These are phyloP conservation scores for Chionographis japonica DNA, from an alignment of 106 monocot species.

Conservation along the genomic window DNA sequence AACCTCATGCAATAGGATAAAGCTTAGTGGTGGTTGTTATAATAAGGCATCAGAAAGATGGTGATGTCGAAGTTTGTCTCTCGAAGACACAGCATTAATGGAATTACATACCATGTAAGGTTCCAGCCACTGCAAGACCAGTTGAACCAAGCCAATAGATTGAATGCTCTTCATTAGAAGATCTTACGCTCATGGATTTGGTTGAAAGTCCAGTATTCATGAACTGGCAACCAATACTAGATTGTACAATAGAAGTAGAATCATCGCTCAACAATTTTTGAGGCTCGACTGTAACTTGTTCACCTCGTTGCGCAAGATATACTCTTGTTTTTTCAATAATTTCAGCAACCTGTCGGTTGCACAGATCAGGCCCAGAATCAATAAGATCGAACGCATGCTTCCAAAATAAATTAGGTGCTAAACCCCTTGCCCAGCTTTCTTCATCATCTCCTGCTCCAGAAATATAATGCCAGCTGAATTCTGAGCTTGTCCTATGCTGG, in stretches of 20 bases:
- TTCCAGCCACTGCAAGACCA: constrained; percentile 60
- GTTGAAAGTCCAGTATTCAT: constrained; percentile 5
- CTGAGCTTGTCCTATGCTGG: constrained; percentile 49
- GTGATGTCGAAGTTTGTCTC: no score
- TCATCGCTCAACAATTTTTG: constrained; percentile 11
- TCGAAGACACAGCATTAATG: background rate
- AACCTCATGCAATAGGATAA: no score
- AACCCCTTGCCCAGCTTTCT: constrained; percentile 92
- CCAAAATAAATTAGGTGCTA: constrained; percentile 82
- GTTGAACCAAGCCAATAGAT: constrained; percentile 76
- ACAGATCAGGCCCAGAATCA: constrained; percentile 65
- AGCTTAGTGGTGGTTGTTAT: no score
- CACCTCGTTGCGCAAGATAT: constrained; percentile 59
- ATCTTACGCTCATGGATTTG: constrained; percentile 2
- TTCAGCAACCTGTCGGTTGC: constrained; percentile 66
- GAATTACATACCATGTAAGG: constrained; percentile 33
- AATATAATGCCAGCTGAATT: constrained; percentile 94
- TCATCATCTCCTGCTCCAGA: constrained; percentile 97
- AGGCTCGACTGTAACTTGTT: constrained; percentile 40
- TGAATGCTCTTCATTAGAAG: constrained; percentile 14
- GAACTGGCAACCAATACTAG: background rate
- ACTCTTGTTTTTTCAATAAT: constrained; percentile 88
- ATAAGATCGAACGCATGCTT: constrained; percentile 67
- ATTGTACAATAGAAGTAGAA: constrained; percentile 2
- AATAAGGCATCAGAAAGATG: no score